Conservation (phyloP, 768 basidiomycete species). For the Mycena sanguinolenta region DNA sequence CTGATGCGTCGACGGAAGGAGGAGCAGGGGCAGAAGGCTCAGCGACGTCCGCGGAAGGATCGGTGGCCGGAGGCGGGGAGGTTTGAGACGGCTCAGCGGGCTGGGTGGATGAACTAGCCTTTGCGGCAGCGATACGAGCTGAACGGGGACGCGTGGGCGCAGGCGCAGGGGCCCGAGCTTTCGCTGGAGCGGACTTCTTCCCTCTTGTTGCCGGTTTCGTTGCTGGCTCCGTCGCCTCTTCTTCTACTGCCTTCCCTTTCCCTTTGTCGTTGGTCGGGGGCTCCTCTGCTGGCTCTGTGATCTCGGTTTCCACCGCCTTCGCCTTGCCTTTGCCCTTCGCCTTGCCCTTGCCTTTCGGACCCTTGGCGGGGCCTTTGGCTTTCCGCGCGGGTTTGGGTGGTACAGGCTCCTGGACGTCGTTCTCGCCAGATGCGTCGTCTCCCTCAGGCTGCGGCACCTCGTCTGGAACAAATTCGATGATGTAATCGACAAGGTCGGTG, state of each 20-base stretch:
- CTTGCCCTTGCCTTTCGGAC: neutral
- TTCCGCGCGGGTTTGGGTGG: neutral
- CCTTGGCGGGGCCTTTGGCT: neutral
- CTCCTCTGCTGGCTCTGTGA: neutral
- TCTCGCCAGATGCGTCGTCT: neutral
- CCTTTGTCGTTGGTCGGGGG: neutral
- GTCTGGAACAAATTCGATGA: slow-evolving; percentile 19
- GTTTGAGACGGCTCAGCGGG: neutral
- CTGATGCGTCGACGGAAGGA: too few relatives aligned
- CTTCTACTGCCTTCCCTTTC: neutral
- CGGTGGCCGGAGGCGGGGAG: neutral
- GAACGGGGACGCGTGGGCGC: neutral
- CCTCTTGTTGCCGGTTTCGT: neutral
- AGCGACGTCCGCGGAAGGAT: neutral
- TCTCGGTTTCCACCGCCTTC: neutral
- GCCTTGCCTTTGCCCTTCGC: neutral
- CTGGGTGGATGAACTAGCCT: neutral
- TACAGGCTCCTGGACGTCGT: neutral
- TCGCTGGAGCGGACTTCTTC: neutral
- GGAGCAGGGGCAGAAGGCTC: neutral
- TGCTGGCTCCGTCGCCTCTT: neutral
- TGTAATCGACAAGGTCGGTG: slow-evolving; percentile 12
- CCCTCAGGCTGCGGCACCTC: neutral
- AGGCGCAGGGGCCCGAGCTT: neutral
- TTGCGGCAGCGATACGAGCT: neutral